Conservation (phyloP, 1,284 basidiomycete genomes). For the Exsudoporus floridanus region DNA sequence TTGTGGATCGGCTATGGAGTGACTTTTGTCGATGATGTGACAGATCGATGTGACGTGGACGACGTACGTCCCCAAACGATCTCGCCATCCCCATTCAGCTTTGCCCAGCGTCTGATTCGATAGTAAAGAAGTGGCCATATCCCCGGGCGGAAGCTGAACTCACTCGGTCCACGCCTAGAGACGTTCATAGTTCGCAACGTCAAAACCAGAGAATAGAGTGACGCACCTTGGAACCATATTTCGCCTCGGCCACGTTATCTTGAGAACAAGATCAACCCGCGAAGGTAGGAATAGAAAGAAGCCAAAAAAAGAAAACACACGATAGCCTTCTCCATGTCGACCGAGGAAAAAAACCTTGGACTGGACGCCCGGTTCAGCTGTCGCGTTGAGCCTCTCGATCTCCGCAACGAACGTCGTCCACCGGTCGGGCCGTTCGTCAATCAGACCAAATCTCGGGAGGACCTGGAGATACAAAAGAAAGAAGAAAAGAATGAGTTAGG, state of each 20-base stretch:
- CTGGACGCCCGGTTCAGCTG: slow-evolving; percentile 38
- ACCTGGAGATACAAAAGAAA: slow-evolving; percentile 38
- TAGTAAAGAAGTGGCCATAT: not conserved
- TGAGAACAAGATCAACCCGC: not conserved
- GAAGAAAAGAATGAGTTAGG: not conserved
- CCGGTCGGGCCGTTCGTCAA: slow-evolving; percentile 48
- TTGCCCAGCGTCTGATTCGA: slow-evolving; percentile 61
- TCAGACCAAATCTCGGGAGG: slow-evolving; percentile 60
- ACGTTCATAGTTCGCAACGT: not conserved
- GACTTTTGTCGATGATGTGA: not conserved
- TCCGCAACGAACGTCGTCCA: slow-evolving; percentile 52
- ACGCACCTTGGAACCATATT: slow-evolving; percentile 65
- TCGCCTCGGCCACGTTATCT: slow-evolving; percentile 74
- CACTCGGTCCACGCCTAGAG: slow-evolving; percentile 55
- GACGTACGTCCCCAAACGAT: slow-evolving; percentile 77
- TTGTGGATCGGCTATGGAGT: slow-evolving; percentile 64
- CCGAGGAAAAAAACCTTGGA: slow-evolving; percentile 69
- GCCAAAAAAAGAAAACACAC: slow-evolving; percentile 4
- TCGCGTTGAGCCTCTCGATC: slow-evolving; percentile 48
- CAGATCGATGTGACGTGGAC: not conserved
- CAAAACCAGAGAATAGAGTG: not conserved
- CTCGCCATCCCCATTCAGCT: slow-evolving; percentile 66
- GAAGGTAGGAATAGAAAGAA: not conserved
- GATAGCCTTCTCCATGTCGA: slow-evolving; percentile 71
- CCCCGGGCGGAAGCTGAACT: slow-evolving; percentile 17